phyloP scores from a whole-genome alignment of 2,329 filamentous ascomycete species.

The Sclerotinia borealis region DNA sequence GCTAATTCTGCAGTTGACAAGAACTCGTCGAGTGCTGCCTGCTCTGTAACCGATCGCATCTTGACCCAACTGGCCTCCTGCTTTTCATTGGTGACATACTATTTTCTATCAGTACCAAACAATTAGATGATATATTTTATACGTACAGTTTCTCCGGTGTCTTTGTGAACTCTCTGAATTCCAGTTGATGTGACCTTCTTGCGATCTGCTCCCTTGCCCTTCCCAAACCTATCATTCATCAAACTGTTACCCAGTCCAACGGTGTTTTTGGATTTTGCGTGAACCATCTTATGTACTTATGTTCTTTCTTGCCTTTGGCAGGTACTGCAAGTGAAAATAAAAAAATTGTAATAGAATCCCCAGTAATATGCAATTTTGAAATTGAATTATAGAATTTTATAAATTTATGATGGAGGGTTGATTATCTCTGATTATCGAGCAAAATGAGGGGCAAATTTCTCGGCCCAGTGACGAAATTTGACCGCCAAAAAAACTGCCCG shows the following conservation, averaged over 20 bases:
- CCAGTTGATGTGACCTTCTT: slow-evolving; percentile 60
- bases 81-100: slow-evolving; percentile 86
- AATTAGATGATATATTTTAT: not conserved
- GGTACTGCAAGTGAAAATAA: not conserved
- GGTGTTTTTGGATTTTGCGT: slow-evolving; percentile 90
- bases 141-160: slow-evolving; percentile 67
- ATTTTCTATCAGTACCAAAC: slow-evolving; percentile 23
- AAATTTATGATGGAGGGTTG: slow-evolving; percentile 12
- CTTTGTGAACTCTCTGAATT: slow-evolving; percentile 61
- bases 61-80: slow-evolving; percentile 96
- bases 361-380: not conserved
- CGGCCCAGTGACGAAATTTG: slow-evolving; percentile 1
- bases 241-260: slow-evolving; percentile 94
- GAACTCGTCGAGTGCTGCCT: slow-evolving; percentile 94
- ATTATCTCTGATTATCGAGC: slow-evolving; percentile 21
- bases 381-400: slow-evolving; percentile 31
- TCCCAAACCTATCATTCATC: slow-evolving; percentile 98
- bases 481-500: slow-evolving; percentile 17
- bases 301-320: not conserved
- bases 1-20: slow-evolving; percentile 91
- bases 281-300: slow-evolving; percentile 48
- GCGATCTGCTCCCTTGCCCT: slow-evolving; percentile 78
- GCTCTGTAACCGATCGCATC: slow-evolving; percentile 98
- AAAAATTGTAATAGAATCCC: not conserved
- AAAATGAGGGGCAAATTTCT: slow-evolving; percentile 17